Conservation (phyloP, 202 grass and related monocot genomes). For the Musa balbisiana region DNA sequence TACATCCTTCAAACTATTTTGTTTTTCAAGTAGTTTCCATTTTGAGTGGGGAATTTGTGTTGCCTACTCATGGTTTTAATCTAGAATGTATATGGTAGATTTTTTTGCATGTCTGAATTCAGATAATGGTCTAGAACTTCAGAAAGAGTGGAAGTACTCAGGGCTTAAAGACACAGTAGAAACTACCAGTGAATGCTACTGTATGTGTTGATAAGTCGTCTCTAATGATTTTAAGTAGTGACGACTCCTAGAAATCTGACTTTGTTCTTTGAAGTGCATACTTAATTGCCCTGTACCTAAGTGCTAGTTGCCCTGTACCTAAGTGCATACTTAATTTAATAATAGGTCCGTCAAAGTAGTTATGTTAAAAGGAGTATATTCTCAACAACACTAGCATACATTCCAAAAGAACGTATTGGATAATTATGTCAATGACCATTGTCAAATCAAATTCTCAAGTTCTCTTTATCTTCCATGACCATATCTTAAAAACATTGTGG, state of each 20-base stretch:
- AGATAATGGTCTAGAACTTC: not conserved
- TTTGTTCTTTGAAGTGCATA: too few relatives aligned
- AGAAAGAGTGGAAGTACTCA: not conserved
- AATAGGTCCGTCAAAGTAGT: too few relatives aligned
- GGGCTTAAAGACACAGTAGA: not conserved
- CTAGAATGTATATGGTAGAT: not conserved
- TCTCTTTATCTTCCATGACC: too few relatives aligned
- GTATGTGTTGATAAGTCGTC: not conserved
- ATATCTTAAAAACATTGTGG: too few relatives aligned
- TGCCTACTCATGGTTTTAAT: not conserved
- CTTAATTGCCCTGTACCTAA: too few relatives aligned
- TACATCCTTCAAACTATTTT: not conserved
- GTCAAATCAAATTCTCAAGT: too few relatives aligned
- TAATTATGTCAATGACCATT: too few relatives aligned
- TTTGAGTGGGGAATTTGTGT: not conserved
- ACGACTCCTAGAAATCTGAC: not conserved
- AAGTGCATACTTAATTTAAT: too few relatives aligned
- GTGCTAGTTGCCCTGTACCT: too few relatives aligned
- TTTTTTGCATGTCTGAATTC: not conserved
- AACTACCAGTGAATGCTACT: not conserved
- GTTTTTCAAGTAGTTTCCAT: not conserved
- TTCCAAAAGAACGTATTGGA: too few relatives aligned
- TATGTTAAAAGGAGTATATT: too few relatives aligned
- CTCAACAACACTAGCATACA: too few relatives aligned
- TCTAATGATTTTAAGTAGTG: not conserved